Conservation (phyloP, 129 eudicot species). For the Artemisia tridentata region DNA sequence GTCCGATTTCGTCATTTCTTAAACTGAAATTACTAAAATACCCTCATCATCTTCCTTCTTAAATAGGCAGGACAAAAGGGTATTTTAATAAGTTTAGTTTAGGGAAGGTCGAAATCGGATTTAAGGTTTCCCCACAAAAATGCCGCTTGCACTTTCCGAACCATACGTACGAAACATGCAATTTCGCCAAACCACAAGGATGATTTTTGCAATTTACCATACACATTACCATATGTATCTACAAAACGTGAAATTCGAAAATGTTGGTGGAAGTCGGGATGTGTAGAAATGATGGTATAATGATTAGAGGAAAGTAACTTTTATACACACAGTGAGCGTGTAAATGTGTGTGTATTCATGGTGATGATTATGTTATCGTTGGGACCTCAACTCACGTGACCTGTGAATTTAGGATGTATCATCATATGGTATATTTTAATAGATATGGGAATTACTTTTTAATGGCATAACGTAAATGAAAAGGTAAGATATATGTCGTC, state of each 20-base stretch:
- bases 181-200: too few relatives aligned
- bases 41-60: too few relatives aligned
- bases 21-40: too few relatives aligned
- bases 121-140: too few relatives aligned
- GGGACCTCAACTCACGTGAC: slow-evolving; percentile 39
- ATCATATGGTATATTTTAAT: slow-evolving; percentile 17
- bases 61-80: too few relatives aligned
- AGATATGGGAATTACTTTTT: background rate
- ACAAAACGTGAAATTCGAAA: background rate
- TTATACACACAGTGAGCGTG: slow-evolving; percentile 30
- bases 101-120: too few relatives aligned
- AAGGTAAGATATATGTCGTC: slow-evolving; percentile 18
- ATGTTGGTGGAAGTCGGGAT: background rate
- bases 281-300: slow-evolving; percentile 31
- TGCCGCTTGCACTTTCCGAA: too few relatives aligned
- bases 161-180: too few relatives aligned
- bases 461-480: slow-evolving; percentile 22
- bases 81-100: too few relatives aligned
- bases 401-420: slow-evolving; percentile 17
- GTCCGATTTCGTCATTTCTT: too few relatives aligned
- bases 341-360: slow-evolving; percentile 21
- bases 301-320: slow-evolving; percentile 22
- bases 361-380: slow-evolving; percentile 20
- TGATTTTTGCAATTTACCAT: too few relatives aligned
- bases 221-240: background rate